Conservation (phyloP, 169 alveolate species). For the Plasmodium chabaudi region DNA sequence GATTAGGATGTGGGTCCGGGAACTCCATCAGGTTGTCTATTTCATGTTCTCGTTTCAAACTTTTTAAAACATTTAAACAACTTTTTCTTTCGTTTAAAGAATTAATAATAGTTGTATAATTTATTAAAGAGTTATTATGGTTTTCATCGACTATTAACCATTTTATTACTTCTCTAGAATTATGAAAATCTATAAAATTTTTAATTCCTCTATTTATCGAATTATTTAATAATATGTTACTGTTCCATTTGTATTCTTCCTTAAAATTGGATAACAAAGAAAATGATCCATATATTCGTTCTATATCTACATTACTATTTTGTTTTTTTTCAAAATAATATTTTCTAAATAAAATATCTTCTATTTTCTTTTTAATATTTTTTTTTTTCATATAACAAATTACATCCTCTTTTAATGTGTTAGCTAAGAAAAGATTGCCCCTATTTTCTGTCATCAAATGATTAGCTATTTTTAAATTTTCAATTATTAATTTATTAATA, state of each 20-base stretch:
- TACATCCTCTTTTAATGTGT: constrained; percentile 43
- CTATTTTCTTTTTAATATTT: constrained; percentile 12
- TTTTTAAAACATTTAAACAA: background rate
- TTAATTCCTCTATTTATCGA: constrained; percentile 24
- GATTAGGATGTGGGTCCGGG: background rate
- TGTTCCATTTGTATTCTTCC: background rate
- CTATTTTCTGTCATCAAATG: constrained; percentile 32
- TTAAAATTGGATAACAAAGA: background rate
- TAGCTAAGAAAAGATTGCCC: constrained; percentile 14
- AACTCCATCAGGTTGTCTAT: background rate
- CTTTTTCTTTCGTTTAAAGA: constrained; percentile 1
- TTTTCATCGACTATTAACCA: constrained; percentile 4
- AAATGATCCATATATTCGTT: background rate
- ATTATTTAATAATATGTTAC: background rate
- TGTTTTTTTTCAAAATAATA: background rate
- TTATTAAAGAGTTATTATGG: background rate
- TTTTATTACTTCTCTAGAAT: constrained; percentile 23
- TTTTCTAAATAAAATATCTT: background rate
- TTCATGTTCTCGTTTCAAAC: background rate
- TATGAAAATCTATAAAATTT: constrained; percentile 34
- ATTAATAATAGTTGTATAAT: background rate
- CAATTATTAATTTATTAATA: constrained; percentile 1
- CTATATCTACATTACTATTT: background rate
- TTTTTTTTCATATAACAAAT: constrained; percentile 33
- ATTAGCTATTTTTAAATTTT: constrained; percentile 21